A percentile compares a stretch with the other conserved stretches of the same genome.
Conservation (phyloP, 2,329 filamentous ascomycete species). For the Alternaria solani region DNA sequence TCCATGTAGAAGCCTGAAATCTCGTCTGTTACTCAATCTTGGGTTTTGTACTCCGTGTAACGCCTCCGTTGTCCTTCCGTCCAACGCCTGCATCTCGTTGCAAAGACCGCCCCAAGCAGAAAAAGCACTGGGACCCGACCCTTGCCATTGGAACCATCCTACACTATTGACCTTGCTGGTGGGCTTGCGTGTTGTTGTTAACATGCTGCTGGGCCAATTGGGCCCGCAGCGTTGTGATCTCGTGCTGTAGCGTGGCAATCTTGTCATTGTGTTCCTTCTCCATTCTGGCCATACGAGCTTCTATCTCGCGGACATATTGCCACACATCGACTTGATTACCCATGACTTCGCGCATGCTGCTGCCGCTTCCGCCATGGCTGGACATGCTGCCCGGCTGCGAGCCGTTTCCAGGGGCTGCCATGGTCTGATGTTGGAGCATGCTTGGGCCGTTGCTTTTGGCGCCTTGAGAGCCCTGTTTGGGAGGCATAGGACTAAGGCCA, state of each 20-base stretch:
- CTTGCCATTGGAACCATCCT: not conserved
- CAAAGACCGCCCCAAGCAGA: conserved; percentile 1
- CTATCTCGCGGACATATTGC: conserved; percentile 75
- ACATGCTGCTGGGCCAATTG: conserved; percentile 49
- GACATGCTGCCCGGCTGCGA: conserved; percentile 62
- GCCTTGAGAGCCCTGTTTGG: conserved; percentile 42
- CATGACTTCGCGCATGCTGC: conserved; percentile 73
- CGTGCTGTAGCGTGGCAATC: conserved; percentile 55
- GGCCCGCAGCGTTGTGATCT: conserved; percentile 52
- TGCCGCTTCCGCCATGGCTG: conserved; percentile 65
- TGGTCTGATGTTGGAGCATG: conserved; percentile 54
- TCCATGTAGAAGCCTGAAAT: conserved; percentile 20
- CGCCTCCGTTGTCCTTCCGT: conserved; percentile 6
- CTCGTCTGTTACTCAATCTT: conserved; percentile 21
- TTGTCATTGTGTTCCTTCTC: conserved; percentile 58
- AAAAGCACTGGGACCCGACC: not conserved
- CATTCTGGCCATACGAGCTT: conserved; percentile 60
- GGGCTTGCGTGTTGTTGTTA: conserved; percentile 34
- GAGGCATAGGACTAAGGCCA: conserved; percentile 50
- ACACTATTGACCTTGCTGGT: conserved; percentile 25
- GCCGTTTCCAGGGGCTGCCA: conserved; percentile 47
- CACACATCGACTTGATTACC: conserved; percentile 66
- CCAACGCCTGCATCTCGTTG: conserved; percentile 1
- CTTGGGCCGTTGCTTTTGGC: conserved; percentile 46
- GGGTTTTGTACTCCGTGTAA: conserved; percentile 20